Base-by-base conservation (phyloP, 2,329 filamentous ascomycete species). In the Chaetomium globosum region DNA sequence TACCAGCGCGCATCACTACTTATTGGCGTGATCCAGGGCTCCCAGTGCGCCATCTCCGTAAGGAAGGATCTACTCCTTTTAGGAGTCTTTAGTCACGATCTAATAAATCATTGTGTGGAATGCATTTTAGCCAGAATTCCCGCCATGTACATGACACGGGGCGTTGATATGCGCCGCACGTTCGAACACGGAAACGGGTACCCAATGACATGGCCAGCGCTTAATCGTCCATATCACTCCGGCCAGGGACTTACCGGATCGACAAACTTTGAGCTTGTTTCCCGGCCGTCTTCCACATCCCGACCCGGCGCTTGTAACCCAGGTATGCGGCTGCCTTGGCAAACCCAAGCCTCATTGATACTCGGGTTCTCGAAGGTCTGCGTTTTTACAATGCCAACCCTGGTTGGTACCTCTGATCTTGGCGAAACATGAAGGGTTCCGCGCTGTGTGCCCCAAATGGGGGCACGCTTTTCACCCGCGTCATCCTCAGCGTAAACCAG, bases 111-210 rank as follows among this genome's bases (percentile, higher is more conserved):
- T 43, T n/a, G 16, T n/a, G 39, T 43, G 39, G 39, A 43, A 43
- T 5, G 39, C 39, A 43, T 23, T 59, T 59, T 59, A 59, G 56
- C 56, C 56, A 49, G 43, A 48, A 59, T 49, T 49, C 56, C 16
- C 10, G 13, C 39, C 3, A 33, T 43, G 39, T 43, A 43, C 7
- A n/a, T 43, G 39, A 43, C 16, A 43, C 39, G n/a, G n/a, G 4
- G 16, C 16, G 13, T 43, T n/a, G 16, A 43, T 43, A 43, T 43
- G 46, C 46, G 3, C 46, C 9, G 23, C 56, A 33, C 13, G 13
- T 49, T 49, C 19, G 16, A 33, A 19, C 43, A 33, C 28, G 7
- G 56, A 33, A 31, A 59, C 19, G 10, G 43, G 16, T 16, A 31
- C 13, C 56, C 56, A 59, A 59, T 59, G 43, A 16, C 7, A 33